Percentiles rank a stretch among this genome's conserved stretches.
These are phyloP conservation scores for Populus tremula DNA, from an alignment of 345 rosid species.

Conservation along the genomic window DNA sequence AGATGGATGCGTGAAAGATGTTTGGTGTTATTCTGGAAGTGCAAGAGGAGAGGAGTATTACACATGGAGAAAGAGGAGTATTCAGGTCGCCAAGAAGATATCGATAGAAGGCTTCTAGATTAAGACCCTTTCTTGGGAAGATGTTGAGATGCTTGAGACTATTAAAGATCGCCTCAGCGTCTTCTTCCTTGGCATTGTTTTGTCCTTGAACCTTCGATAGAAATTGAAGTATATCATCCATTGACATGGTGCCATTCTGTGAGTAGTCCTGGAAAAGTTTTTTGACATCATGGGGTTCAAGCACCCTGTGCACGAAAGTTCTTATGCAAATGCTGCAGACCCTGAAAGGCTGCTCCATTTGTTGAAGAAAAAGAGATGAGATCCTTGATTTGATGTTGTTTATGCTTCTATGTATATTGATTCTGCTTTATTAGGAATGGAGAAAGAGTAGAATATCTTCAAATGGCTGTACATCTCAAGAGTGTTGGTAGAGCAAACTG, in stretches of 20 bases:
- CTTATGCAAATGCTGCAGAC: conserved; percentile 51
- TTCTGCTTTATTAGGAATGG: not conserved
- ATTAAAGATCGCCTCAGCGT: conserved; percentile 46
- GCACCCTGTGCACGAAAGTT: conserved; percentile 36
- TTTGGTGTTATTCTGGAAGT: not conserved
- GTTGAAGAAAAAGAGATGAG: not conserved
- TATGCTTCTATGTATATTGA: not conserved
- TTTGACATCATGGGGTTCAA: conserved; percentile 43
- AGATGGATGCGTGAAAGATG: not conserved
- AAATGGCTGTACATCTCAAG: conserved; percentile 4
- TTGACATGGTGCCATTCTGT: conserved; percentile 36
- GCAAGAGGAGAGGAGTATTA: not conserved
- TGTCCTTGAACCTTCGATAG: conserved; percentile 26
- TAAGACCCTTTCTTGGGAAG: conserved; percentile 46
- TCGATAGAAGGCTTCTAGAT: conserved; percentile 50
- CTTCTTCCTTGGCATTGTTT: conserved; percentile 32
- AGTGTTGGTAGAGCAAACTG: conserved; percentile 28
- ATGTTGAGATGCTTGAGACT: conserved; percentile 50
- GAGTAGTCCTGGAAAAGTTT: conserved; percentile 36
- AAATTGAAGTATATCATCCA: conserved; percentile 32
- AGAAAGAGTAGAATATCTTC: not conserved
- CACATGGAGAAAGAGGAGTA: conserved; percentile 20
- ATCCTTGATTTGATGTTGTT: not conserved
- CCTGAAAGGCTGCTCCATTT: conserved; percentile 27
- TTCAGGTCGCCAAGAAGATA: conserved; percentile 55